Evolutionary conservation across 495 filamentous ascomycete species (phyloP), one percentile per base, ranked within the genome.

Genomic region (Tuber indicum): DNA sequence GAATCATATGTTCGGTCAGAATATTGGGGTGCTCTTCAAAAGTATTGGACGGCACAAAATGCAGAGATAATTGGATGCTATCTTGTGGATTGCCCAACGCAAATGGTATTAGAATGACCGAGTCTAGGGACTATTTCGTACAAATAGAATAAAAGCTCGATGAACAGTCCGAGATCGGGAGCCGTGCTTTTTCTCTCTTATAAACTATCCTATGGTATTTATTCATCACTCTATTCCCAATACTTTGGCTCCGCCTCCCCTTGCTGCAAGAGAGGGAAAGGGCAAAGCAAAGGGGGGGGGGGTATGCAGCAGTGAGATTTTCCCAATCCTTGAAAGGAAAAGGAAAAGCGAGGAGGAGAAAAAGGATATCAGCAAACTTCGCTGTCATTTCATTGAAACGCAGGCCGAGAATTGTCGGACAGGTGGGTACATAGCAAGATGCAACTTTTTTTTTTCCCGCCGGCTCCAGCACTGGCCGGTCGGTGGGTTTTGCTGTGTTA

Each of bases 361-460:
- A 52, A 52, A 52, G 21, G 52, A 32, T 32, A 32, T 32, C n/a
- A 32, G 58, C 26, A 58, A 58, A 66, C 26, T 66, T 66, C 32
- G 58, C 58, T 66, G 58, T 66, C 58, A 66, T 66, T 66, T 32
- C 58, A 32, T 66, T 66, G 58, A 66, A 66, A 66, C 58, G 12
- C 58, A 66, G 26, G 58, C 58, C 58, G 32, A 66, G 47, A 23
- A 16, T 49, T 23, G 47, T 49, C 47, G 21, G 21, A 19, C 19
- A 23, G 47, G 47, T 32, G 3, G 12, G 26, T 16, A 10, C 7
- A 43, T 43, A 66, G 58, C 26, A 66, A 66, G 58, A 66, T 66
- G 26, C 52, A 58, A 23, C n/a, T 26, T n/a, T n/a, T 12, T 9
- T 45, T 46, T 46, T 16, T 1, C 14, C 16, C 45, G 23, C 23